Conservation (phyloP, 768 basidiomycete genomes). For the Boletus vermiculosoides region DNA sequence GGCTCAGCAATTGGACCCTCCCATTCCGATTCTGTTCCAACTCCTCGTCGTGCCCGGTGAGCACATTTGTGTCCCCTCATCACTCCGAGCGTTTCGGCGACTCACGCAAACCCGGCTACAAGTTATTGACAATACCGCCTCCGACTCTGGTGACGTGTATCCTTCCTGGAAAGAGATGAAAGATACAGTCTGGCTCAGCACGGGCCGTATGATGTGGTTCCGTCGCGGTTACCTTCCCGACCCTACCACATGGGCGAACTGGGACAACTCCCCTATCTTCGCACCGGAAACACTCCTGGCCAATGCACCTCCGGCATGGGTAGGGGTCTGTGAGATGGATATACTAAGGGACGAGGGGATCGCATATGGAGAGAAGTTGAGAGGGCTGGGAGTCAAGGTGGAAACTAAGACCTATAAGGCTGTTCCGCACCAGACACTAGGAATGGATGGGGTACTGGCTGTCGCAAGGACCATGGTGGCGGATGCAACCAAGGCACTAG, state of each 20-base stretch:
- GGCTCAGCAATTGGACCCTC: constrained; percentile 46
- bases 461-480: constrained; percentile 15
- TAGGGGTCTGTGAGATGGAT: constrained; percentile 64
- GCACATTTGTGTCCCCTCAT: neutral
- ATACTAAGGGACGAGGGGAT: constrained; percentile 67
- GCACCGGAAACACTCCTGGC: constrained; percentile 55
- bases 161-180: constrained; percentile 57
- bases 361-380: constrained; percentile 58
- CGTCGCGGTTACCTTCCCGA: constrained; percentile 64
- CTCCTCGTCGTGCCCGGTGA: constrained; percentile 60
- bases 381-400: constrained; percentile 48
- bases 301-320: constrained; percentile 57
- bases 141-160: constrained; percentile 35
- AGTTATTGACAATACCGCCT: constrained; percentile 70
- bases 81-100: neutral
- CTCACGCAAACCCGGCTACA: neutral
- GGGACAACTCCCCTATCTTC: constrained; percentile 72
- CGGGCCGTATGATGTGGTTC: constrained; percentile 72
- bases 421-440: constrained; percentile 65
- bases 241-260: constrained; percentile 53
- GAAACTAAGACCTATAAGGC: constrained; percentile 57
- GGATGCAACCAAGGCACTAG: constrained; percentile 22
- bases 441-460: constrained; percentile 54
- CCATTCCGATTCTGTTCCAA: constrained; percentile 61
- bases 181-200: constrained; percentile 57